Percentiles rank a stretch among this genome's conserved stretches.
Evolutionary conservation across 768 basidiomycete species (phyloP).

Genomic region (Lentinula sp.): DNA sequence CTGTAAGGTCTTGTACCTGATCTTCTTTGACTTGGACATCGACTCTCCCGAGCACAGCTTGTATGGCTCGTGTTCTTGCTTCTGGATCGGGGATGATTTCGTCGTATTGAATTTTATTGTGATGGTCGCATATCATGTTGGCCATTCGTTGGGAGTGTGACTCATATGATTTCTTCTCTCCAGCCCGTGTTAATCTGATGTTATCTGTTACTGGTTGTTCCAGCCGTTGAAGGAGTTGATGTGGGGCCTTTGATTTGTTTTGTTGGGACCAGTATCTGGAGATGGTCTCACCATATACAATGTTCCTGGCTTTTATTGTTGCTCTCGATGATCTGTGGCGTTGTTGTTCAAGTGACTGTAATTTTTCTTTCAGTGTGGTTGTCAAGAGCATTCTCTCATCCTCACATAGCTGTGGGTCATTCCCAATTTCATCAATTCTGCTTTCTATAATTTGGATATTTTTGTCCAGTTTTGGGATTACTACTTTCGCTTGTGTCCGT

Average conservation of each 20-base stretch:
- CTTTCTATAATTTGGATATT: neutral
- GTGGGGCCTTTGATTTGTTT: constrained; percentile 1
- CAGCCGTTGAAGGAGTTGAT: constrained; percentile 13
- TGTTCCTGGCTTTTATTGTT: too few species aligned
- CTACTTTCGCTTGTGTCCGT: neutral
- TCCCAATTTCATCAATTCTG: neutral
- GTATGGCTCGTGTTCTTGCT: neutral
- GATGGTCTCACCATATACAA: constrained; percentile 7
- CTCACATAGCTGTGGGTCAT: neutral
- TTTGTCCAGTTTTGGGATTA: neutral
- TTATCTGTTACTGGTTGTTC: constrained; percentile 14
- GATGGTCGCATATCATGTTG: neutral
- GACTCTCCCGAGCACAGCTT: neutral
- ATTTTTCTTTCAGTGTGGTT: neutral
- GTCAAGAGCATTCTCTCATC: neutral
- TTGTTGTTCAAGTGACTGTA: too few species aligned
- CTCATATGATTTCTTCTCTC: neutral
- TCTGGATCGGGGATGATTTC: neutral
- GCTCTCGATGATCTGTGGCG: too few species aligned
- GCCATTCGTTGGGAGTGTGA: neutral
- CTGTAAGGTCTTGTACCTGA: neutral
- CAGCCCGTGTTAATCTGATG: constrained; percentile 16
- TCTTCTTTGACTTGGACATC: neutral
- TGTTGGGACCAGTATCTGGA: constrained; percentile 15
- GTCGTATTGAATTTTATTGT: neutral